Base-by-base conservation (phyloP, 2,329 filamentous ascomycete species). In the Nemania serpens region DNA sequence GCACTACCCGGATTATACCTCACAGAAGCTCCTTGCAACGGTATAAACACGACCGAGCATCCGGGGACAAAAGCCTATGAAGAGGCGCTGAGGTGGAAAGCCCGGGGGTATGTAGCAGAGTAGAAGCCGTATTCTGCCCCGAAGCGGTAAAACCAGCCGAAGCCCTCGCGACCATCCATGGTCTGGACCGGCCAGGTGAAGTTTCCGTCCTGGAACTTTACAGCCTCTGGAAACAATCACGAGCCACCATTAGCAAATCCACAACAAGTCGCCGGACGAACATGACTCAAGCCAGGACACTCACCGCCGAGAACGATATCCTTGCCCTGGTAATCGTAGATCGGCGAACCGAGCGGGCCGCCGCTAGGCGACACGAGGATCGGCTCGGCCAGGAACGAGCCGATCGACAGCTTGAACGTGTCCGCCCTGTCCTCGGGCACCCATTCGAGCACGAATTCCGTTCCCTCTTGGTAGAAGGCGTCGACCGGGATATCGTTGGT, bases 401-500 rank as follows among this genome's bases (percentile, higher is more conserved):
- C 15, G 45, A 47, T n/a, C 20, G 22, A 48, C 13, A 55, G 46
- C 10, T 50, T 41, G 22, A 57, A 57, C 17, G 45, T 57, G 46
- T 39, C 54, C 1, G 20, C 20, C 17, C 37, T 20, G 20, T 33
- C 50, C 54, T 57, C 46, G 15, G 45, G n/a, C 2, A 5, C 17
- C 54, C 54, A 57, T 12, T 34, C 34, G 15, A 57, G 46, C 20
- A 41, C 36, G 45, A 57, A 51, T 22, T 57, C 37, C 25, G 22
- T 50, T 13, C 46, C 55, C 5, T 22, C 29, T 17, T 47, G 7
- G 37, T 57, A 51, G 29, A 34, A 22, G 46, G 55, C 55, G 39
- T 50, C 36, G 29, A 51, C 54, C 13, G 55, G 55, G 43, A 57
- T 57, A 22, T 57, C 46, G 22, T 57, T 49, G 1, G 36, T 42